Evolutionary conservation across 192 early-diverging fungal genomes (phyloP), one percentile per base, ranked within the genome.

Genomic region (Backusella morwellensis): DNA sequence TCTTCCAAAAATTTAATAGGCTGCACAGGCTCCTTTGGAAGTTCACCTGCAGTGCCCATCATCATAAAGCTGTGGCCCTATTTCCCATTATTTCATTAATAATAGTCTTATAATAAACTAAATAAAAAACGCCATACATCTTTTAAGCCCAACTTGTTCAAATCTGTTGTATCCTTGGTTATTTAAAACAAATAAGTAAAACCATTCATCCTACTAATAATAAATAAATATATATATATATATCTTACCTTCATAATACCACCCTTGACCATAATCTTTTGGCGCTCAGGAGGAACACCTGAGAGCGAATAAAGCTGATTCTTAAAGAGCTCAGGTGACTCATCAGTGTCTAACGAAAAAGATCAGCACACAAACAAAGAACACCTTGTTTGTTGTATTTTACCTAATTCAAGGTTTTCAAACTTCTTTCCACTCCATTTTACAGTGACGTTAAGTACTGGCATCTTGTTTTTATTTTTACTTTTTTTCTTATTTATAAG

Each of bases 21-120:
- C 73, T 93, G 84, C 34, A 74, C 75, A 4, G 96, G 97, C 1
- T 90, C 92, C 76, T 94, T 95, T 21, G 95, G 92, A n/a, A 97
- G 85, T 84, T 97, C 98, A 47, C 95, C 97, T 6, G 90, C 93
- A 4, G 96, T 96, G 40, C 98, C 98, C 93, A 98, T 97, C 96
- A 99, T 97, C 96, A 89, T 88, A 68, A 89, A 84, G 0, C 81
- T 74, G 40, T 89, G 86, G 4, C 80, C 80, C 80, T 82, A 72
- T 66, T 23, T 32, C 2, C 32, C 32, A 32, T 32, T 35, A 56
- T 59, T 38, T 12, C 3, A 63, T 63, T 63, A 21, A 9, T 8
- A 56, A 56, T 56, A 23, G 1, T 29, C 8, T 63, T 12, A 14
- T 12, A 14, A 14, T 63, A 63, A 12, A 4, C 38, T 40, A 32